Percentiles rank a stretch among this genome's conserved stretches.
Conservation (phyloP, 345 rosid genomes). For the Gynandropsis gynandra region DNA sequence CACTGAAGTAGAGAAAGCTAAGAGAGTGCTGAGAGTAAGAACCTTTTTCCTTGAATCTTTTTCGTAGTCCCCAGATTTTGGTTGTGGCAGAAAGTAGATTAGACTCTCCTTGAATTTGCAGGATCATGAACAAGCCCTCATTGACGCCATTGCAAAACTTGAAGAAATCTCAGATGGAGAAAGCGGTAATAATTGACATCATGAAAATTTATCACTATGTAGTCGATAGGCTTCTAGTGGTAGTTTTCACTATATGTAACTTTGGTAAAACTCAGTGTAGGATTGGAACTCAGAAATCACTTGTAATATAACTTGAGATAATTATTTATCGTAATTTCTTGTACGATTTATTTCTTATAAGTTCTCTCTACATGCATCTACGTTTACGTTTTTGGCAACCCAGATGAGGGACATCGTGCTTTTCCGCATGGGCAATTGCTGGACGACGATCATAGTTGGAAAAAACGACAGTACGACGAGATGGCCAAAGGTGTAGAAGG, state of each 20-base stretch:
- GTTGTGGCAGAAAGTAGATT: conserved; percentile 8
- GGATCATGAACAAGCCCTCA: conserved; percentile 92
- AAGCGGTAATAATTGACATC: conserved; percentile 69
- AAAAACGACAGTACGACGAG: conserved; percentile 29
- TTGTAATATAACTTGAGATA: background rate
- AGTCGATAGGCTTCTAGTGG: conserved; percentile 29
- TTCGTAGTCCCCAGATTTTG: background rate
- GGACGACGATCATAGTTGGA: conserved; percentile 33
- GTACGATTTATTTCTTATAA: too few species aligned
- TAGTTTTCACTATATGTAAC: conserved; percentile 21
- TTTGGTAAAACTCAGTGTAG: background rate
- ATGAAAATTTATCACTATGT: too few species aligned
- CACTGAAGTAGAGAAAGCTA: conserved; percentile 70
- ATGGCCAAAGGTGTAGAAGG: conserved; percentile 25
- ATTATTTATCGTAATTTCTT: too few species aligned
- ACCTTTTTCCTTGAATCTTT: conserved; percentile 2
- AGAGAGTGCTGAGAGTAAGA: conserved; percentile 73
- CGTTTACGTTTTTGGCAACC: too few species aligned
- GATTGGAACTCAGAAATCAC: background rate
- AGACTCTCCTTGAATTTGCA: conserved; percentile 24
- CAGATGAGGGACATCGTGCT: conserved; percentile 37
- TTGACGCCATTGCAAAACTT: conserved; percentile 82
- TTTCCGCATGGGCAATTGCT: conserved; percentile 27
- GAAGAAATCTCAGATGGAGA: conserved; percentile 95
- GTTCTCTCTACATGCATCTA: too few species aligned